These are phyloP conservation scores for Zopfia rhizophila DNA, from an alignment of 2,329 filamentous ascomycete genomes.

Conservation along the genomic window DNA sequence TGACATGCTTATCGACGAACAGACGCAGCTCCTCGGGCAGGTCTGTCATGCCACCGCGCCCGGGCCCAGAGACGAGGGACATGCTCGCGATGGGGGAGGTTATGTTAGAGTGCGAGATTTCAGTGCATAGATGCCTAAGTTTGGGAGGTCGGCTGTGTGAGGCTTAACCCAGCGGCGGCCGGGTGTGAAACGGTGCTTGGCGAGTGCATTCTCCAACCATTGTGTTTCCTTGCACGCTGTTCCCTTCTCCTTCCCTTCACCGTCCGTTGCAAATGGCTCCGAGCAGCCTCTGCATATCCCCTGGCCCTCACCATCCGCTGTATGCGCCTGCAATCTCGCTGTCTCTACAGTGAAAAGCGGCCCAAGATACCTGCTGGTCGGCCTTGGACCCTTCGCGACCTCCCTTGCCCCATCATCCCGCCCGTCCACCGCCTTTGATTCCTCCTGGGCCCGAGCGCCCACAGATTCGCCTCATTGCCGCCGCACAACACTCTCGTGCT, in stretches of 20 bases:
- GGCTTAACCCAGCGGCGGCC: constrained; percentile 15
- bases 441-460: constrained; percentile 12
- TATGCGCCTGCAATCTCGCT: constrained; percentile 14
- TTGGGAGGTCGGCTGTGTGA: constrained; percentile 10
- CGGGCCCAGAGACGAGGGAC: constrained; percentile 70
- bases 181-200: not conserved
- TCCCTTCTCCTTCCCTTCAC: no score
- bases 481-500: constrained; percentile 29
- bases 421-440: constrained; percentile 2
- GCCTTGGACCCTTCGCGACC: no score
- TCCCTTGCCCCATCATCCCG: no score
- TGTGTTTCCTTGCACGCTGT: no score
- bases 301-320: not conserved
- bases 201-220: no score
- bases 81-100: constrained; percentile 49
- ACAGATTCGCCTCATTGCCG: constrained; percentile 9
- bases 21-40: constrained; percentile 62
- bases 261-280: not conserved
- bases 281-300: not conserved
- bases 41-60: constrained; percentile 55
- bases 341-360: no score
- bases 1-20: constrained; percentile 76
- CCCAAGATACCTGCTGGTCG: no score
- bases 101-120: not conserved
- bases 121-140: constrained; percentile 5